Base-by-base conservation (phyloP, 495 filamentous ascomycete species). In the Cudoniella acicularis region DNA sequence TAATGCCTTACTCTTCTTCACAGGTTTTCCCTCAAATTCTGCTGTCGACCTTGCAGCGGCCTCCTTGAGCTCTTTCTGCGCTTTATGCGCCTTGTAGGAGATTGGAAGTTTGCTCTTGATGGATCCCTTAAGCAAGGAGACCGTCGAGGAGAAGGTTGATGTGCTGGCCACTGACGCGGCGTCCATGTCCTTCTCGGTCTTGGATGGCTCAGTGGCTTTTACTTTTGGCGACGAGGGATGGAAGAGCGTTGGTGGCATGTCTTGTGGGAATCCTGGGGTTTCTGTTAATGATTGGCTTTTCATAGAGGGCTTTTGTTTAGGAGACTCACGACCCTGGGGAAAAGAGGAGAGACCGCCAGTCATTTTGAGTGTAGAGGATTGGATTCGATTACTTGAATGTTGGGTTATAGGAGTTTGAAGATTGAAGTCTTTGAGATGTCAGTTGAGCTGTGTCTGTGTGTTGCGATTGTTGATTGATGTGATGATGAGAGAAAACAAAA, bases 101-200 rank as follows among this genome's bases (percentile, higher is more conserved):
- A 45, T n/a, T 1, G 49, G 50, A n/a, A 59, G 46, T 30, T 66
- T 62, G 2, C 11, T 26, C 57, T 63, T 63, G 13, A 54, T 47
- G 4, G 27, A 45, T 1, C 61, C 51, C 67, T 69, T 70, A 50
- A 73, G 57, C 2, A 73, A 46, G 1, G 64, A 63, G 23, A 67
- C 60, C 10, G 63, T 66, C 21, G 67, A 70, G 6, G 66, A 54
- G 59, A 67, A 70, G 40, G 69, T 67, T 10, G 65, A 65, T 24
- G 68, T 68, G 40, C 65, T 70, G 54, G 63, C 52, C 25, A 68
- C 64, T 27, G 71, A 73, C 4, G 62, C 63, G 1, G 63, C 52
- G 48, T 73, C 71, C 22, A 21, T 20, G 3, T 61, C 58, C 43
- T 56, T 66, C 24, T 46, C 40, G 16, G 53, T n/a, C n/a, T n/a